Conservation (phyloP, 192 early-diverging fungal species). For the Podochytrium sp. region DNA sequence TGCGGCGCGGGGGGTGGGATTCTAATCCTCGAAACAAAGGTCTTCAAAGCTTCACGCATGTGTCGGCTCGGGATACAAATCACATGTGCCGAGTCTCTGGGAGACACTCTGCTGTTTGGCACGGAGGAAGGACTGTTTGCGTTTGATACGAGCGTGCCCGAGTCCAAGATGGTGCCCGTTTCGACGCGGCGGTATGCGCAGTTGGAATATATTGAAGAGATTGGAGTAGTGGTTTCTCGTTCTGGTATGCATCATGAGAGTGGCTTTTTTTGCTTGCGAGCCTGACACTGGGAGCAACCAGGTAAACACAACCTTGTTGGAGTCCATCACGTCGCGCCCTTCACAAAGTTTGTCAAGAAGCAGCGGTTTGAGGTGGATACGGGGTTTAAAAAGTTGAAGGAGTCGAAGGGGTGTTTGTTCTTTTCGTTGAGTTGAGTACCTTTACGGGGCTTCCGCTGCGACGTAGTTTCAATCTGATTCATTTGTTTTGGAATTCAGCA, state of each 20-base stretch:
- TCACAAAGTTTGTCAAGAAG: constrained; percentile 42
- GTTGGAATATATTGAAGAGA: constrained; percentile 49
- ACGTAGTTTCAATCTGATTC: neutral
- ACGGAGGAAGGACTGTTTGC: constrained; percentile 61
- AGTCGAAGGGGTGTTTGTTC: constrained; percentile 52
- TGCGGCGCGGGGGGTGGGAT: too few species aligned
- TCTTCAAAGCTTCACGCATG: constrained; percentile 52
- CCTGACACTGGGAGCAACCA: neutral
- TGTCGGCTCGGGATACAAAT: constrained; percentile 55
- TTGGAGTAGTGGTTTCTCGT: constrained; percentile 56
- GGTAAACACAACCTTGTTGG: constrained; percentile 58
- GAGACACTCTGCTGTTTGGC: constrained; percentile 56
- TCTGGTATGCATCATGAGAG: constrained; percentile 39
- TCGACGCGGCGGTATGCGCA: constrained; percentile 57
- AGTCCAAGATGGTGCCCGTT: constrained; percentile 47
- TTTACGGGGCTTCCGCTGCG: neutral
- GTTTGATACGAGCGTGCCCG: constrained; percentile 48
- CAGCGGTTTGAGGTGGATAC: constrained; percentile 62
- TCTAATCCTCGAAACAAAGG: constrained; percentile 21
- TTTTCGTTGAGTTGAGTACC: constrained; percentile 44
- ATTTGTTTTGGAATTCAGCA: constrained; percentile 32
- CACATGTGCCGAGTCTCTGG: constrained; percentile 57
- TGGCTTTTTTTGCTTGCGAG: neutral
- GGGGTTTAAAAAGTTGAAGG: constrained; percentile 55
- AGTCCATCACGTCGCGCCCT: constrained; percentile 45